Evolutionary conservation across 352 stramenopile species (phyloP).

Genomic region (Phytophthora tentaculata): DNA sequence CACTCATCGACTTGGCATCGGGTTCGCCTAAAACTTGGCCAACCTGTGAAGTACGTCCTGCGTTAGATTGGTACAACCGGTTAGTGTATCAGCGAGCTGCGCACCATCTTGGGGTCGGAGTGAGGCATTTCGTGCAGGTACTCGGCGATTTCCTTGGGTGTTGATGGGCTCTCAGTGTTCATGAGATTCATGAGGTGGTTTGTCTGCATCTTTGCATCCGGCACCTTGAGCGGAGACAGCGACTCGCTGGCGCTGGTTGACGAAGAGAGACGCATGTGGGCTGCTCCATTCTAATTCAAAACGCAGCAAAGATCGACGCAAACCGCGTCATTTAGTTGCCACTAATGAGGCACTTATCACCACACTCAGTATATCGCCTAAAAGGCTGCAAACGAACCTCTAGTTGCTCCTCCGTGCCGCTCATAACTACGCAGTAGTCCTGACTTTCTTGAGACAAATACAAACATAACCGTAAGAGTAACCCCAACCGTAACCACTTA

Average conservation of each 20-base stretch:
- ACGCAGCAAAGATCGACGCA: not conserved
- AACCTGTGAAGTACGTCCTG: slow-evolving; percentile 39
- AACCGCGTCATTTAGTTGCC: slow-evolving; percentile 1
- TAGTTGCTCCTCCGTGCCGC: slow-evolving; percentile 18
- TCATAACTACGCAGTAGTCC: slow-evolving; percentile 22
- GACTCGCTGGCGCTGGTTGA: slow-evolving; percentile 24
- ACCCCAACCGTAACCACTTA: not conserved
- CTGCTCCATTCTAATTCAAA: slow-evolving; percentile 6
- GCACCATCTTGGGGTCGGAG: slow-evolving; percentile 71
- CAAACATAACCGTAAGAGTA: slow-evolving; percentile 9
- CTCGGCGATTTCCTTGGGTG: slow-evolving; percentile 63
- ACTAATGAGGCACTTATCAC: not conserved
- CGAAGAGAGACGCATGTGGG: slow-evolving; percentile 17
- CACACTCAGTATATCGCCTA: not conserved
- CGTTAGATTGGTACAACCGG: not conserved
- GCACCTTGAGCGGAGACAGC: slow-evolving; percentile 17
- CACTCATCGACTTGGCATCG: slow-evolving; percentile 56
- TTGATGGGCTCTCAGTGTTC: slow-evolving; percentile 48
- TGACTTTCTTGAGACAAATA: slow-evolving; percentile 24
- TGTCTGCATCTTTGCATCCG: slow-evolving; percentile 25
- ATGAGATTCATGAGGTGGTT: slow-evolving; percentile 53
- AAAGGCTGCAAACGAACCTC: slow-evolving; percentile 12
- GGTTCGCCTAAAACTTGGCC: slow-evolving; percentile 73
- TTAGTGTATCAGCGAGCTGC: not conserved
- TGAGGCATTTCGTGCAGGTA: slow-evolving; percentile 74